These are phyloP conservation scores for Rhipidocladum racemiflorum DNA, from an alignment of 176 grass and related monocot genomes.

Conservation along the genomic window DNA sequence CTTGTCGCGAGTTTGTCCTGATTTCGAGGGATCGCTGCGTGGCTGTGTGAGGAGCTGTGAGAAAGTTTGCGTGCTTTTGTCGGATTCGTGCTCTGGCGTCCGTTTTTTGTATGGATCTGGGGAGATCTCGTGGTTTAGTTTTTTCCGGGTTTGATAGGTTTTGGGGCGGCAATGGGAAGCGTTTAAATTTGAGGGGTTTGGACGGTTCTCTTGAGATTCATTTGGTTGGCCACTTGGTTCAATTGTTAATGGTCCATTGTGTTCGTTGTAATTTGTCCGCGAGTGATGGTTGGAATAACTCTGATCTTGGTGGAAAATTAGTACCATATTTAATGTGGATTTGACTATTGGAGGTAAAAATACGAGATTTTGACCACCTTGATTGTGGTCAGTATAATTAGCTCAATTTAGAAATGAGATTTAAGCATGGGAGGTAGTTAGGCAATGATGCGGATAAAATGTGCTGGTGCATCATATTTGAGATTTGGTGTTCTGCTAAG, in stretches of 20 bases:
- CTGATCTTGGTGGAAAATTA: slow-evolving; percentile 1
- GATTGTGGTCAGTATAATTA: background rate
- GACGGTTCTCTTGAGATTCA: background rate
- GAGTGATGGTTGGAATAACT: background rate
- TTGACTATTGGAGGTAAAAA: background rate
- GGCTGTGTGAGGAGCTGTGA: background rate
- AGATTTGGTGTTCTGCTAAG: slow-evolving; percentile 3
- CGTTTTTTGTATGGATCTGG: slow-evolving; percentile 39
- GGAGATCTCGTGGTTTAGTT: slow-evolving; percentile 16
- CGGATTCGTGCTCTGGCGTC: background rate
- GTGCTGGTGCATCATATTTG: background rate
- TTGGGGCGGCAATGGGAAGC: background rate
- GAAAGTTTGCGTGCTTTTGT: background rate
- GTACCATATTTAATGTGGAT: background rate
- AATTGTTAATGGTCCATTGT: background rate
- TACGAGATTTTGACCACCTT: background rate
- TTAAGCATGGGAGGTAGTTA: slow-evolving; percentile 1
- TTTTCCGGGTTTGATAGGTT: slow-evolving; percentile 2
- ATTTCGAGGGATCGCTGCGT: background rate
- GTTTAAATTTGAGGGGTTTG: background rate
- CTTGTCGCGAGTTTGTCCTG: background rate
- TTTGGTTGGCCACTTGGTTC: background rate
- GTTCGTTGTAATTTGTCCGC: background rate
- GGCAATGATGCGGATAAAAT: background rate
- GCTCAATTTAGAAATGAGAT: background rate